Percentiles rank a stretch among this genome's conserved stretches.
Conservation (phyloP, 192 early-diverging fungal genomes). For the Phycomyces nitens region DNA sequence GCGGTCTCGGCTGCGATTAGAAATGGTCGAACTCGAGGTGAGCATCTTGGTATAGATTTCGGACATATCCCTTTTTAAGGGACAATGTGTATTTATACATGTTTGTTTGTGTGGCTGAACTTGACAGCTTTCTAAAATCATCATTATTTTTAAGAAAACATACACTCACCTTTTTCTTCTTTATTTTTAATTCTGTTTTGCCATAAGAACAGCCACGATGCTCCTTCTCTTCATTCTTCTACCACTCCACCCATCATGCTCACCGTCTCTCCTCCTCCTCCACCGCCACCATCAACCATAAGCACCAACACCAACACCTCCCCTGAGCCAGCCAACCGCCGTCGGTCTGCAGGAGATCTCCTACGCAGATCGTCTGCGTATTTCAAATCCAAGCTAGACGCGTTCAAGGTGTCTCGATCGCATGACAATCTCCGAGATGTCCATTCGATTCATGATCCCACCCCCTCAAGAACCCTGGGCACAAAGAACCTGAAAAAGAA, state of each 20-base stretch:
- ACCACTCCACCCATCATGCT: no score
- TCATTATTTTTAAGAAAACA: no score
- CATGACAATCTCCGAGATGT: conserved; percentile 3
- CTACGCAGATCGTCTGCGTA: conserved; percentile 24
- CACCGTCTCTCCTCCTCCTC: background rate
- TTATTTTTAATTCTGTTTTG: no score
- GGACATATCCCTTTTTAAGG: background rate
- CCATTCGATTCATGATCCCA: background rate
- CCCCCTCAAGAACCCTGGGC: background rate
- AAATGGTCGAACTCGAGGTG: conserved; percentile 16
- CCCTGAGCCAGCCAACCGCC: background rate
- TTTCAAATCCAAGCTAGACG: conserved; percentile 14
- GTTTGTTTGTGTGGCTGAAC: background rate
- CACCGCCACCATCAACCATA: background rate
- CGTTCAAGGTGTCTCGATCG: conserved; percentile 10
- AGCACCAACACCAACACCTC: background rate
- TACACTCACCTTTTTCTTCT: no score
- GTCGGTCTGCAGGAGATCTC: conserved; percentile 18
- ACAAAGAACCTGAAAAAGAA: background rate
- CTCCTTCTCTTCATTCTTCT: no score
- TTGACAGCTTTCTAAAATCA: conserved; percentile 7
- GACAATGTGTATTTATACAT: no score
- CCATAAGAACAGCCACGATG: no score
- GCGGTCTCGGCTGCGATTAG: conserved; percentile 16
- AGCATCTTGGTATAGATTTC: background rate